phyloP scores from a whole-genome alignment of 345 rosid genomes.

The Syzygium aromaticum region DNA sequence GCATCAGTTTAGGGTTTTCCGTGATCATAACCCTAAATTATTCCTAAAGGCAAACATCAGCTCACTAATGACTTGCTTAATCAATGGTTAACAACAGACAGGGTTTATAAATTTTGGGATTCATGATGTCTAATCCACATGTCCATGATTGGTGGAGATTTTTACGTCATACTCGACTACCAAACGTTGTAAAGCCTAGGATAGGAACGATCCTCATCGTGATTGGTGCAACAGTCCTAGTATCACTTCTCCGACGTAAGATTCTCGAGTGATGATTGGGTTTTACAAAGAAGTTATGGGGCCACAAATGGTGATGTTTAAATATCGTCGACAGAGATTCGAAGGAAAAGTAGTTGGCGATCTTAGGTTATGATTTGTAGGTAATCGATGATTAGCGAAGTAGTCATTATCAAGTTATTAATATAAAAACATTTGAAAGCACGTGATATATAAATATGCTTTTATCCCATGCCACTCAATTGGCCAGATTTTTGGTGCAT shows the following conservation, averaged over 20 bases:
- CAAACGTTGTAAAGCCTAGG: background rate
- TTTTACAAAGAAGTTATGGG: background rate
- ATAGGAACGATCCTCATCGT: background rate
- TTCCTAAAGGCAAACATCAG: background rate
- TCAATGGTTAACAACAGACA: background rate
- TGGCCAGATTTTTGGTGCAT: background rate
- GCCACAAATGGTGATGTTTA: background rate
- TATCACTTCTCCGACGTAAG: background rate
- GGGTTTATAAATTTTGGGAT: background rate
- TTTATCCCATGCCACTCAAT: background rate
- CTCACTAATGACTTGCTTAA: too few relatives aligned
- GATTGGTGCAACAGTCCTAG: background rate
- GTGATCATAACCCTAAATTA: background rate
- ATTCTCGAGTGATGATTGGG: background rate
- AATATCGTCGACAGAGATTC: background rate
- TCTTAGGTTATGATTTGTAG: background rate
- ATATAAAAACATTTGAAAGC: background rate
- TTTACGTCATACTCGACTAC: background rate
- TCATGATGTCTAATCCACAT: background rate
- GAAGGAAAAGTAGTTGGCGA: background rate
- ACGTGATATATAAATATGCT: background rate
- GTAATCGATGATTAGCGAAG: background rate
- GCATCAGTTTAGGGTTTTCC: too few relatives aligned
- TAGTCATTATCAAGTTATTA: background rate
- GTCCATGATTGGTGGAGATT: background rate